These are phyloP conservation scores for Seminavis robusta DNA, from an alignment of 108 stramenopile species.

Conservation along the genomic window DNA sequence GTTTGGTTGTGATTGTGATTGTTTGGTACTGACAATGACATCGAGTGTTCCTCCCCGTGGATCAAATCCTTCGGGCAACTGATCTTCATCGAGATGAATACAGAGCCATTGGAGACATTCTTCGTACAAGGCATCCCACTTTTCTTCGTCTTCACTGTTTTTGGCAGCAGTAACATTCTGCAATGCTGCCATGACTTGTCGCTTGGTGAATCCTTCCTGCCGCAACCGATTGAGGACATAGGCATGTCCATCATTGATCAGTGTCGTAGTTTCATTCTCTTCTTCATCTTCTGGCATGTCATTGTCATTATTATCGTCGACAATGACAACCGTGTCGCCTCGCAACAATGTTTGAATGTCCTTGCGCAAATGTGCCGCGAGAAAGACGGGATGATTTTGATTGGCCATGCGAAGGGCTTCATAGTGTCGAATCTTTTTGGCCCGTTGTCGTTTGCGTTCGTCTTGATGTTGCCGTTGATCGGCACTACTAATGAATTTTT, in stretches of 20 bases:
- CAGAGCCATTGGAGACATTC: slow-evolving; percentile 78
- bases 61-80: slow-evolving; percentile 85
- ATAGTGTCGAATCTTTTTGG: slow-evolving; percentile 56
- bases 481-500: slow-evolving; percentile 28
- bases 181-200: slow-evolving; percentile 57
- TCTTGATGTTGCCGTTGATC: slow-evolving; percentile 43
- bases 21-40: slow-evolving; percentile 37
- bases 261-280: slow-evolving; percentile 12
- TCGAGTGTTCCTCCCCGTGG: slow-evolving; percentile 69
- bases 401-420: slow-evolving; percentile 80
- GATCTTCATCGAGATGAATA: slow-evolving; percentile 74
- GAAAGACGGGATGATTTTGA: slow-evolving; percentile 65
- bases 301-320: slow-evolving; percentile 38
- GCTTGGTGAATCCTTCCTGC: slow-evolving; percentile 67
- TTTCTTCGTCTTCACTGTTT: slow-evolving; percentile 5
- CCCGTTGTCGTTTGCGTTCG: slow-evolving; percentile 35
- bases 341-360: slow-evolving; percentile 61
- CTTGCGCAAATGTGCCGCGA: slow-evolving; percentile 57
- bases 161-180: slow-evolving; percentile 4
- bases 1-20: neutral
- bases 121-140: slow-evolving; percentile 66
- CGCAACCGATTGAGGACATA: slow-evolving; percentile 68
- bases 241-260: slow-evolving; percentile 27
- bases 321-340: slow-evolving; percentile 21
- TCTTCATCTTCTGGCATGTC: slow-evolving; percentile 25